Conservation (phyloP, 257 asterid species). For the Coffea eugenioides region DNA sequence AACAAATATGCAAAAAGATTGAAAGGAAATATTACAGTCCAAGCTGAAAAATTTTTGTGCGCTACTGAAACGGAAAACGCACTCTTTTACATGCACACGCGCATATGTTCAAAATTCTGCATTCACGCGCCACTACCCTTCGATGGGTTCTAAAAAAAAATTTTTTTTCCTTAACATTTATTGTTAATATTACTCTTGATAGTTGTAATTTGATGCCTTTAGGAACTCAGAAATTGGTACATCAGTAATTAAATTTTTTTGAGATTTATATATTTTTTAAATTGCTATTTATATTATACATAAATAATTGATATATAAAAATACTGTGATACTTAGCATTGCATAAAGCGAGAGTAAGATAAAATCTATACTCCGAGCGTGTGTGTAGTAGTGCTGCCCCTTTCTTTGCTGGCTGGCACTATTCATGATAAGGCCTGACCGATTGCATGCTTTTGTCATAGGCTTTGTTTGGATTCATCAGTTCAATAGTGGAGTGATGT, state of each 20-base stretch:
- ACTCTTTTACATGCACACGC: neutral
- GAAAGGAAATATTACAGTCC: neutral
- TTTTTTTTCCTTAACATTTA: no score
- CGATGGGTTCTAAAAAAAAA: no score
- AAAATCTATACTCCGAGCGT: neutral
- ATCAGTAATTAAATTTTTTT: neutral
- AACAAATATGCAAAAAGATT: neutral
- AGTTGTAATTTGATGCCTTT: neutral
- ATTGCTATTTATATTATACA: neutral
- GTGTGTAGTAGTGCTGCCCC: neutral
- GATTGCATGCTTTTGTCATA: neutral
- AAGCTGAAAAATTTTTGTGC: slow-evolving; percentile 3
- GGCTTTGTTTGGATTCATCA: neutral
- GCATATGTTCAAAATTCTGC: neutral
- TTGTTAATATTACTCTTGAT: no score
- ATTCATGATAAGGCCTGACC: neutral
- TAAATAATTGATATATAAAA: neutral
- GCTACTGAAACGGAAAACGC: neutral
- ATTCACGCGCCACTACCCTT: neutral
- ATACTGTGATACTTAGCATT: neutral
- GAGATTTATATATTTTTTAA: neutral
- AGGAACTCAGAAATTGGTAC: neutral
- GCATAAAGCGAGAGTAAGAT: neutral
- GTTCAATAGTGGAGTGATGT: neutral
- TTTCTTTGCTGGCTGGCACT: neutral